These are phyloP conservation scores for Saccharomyces jurei DNA, from an alignment of 805 yeast genomes.

Conservation along the genomic window DNA sequence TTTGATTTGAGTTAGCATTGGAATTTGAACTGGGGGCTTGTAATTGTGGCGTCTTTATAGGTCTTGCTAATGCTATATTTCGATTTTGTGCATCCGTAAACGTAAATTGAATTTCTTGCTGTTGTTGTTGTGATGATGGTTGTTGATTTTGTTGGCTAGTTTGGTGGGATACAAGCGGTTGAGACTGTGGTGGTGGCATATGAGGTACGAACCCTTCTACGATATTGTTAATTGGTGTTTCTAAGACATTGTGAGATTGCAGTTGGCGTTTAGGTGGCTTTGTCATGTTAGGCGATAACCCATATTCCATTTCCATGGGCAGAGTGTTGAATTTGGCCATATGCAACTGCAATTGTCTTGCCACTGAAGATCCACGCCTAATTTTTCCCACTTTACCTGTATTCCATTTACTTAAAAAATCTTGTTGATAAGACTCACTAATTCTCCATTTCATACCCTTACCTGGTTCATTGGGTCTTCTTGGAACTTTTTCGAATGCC, in stretches of 20 bases:
- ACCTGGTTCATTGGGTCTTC: constrained; percentile 94
- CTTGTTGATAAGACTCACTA: constrained; percentile 73
- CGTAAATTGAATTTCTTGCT: constrained; percentile 1
- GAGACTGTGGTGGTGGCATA: constrained; percentile 1
- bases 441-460: constrained; percentile 99
- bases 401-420: constrained; percentile 71
- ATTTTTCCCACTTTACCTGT: constrained; percentile 67
- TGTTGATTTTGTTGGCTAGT: neutral
- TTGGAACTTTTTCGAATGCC: constrained; percentile 95
- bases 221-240: neutral
- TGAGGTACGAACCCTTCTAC: neutral
- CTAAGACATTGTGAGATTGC: neutral
- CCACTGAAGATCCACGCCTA: constrained; percentile 73
- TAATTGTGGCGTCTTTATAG: neutral
- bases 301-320: constrained; percentile 31
- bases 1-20: neutral
- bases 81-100: neutral
- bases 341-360: constrained; percentile 72
- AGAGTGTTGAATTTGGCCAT: constrained; percentile 40
- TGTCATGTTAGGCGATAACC: neutral
- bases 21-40: neutral
- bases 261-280: neutral
- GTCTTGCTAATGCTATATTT: constrained; percentile 3
- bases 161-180: constrained; percentile 4
- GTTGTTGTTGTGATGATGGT: constrained; percentile 9